Base-by-base conservation (phyloP, 495 filamentous ascomycete genomes). In the Aspergillus diversus region DNA sequence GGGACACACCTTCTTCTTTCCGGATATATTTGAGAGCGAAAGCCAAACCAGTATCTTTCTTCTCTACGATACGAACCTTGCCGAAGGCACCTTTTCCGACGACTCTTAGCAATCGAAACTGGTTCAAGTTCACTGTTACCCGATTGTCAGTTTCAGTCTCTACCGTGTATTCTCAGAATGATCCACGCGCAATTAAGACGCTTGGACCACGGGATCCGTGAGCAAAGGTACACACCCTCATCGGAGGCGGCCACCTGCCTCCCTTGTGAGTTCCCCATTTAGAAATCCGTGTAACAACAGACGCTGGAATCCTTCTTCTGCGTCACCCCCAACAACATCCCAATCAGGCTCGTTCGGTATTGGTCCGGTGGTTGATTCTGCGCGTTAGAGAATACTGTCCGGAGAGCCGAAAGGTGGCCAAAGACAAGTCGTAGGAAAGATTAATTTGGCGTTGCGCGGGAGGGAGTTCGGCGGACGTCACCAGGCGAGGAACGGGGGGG, bases 21-120 rank as follows among this genome's bases (percentile, higher is more conserved):
- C 95, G 89, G 56, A 99, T 98, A 75, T 99, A 98, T 72, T 98
- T 99, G 49, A 99, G 81, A 5, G 95, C 95, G 73, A 99, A 99
- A 7, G 93, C 93, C 72, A 90, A 88, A 50, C 88, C 89, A 1
- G 94, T 96, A 73, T 99, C 95, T 75, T 97, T 99, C 64, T 93
- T 85, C 81, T 99, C 95, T 68, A 99, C 95, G 68, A 99, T 99
- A 61, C 95, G 89, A 62, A 99, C 95, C 75, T 99, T 99, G 63
- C 95, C 95, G 76, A 99, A 99, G 17, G 95, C 96, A 70, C 95
- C 95, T 73, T 97, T 96, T 53, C 95, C 95, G 59, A 99, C 95
- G 63, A 99, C 95, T 69, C 95, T 88, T 37, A 98, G 82, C 32
- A 99, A 85, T 67, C 93, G 90, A 73, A 99, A 99, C 73, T 99